phyloP scores from a whole-genome alignment of 1,139 yeast species.

The Pichia sp. region DNA sequence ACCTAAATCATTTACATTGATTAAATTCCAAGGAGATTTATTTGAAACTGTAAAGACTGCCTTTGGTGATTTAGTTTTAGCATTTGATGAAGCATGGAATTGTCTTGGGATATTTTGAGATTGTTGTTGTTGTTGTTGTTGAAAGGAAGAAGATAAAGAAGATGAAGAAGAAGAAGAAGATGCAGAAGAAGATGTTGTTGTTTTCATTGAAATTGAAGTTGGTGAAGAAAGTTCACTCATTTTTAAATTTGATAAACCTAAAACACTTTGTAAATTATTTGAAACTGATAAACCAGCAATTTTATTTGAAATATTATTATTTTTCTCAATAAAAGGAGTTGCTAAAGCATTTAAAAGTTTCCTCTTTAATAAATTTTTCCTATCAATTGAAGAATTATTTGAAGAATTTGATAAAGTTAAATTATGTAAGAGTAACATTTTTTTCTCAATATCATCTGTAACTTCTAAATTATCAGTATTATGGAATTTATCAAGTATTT shows the following conservation, averaged over 20 bases:
- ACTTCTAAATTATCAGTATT: constrained; percentile 14
- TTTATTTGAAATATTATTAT: constrained; percentile 20
- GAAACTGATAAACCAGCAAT: constrained; percentile 28
- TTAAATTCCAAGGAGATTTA: constrained; percentile 71
- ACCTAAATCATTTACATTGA: constrained; percentile 85
- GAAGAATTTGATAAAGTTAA: constrained; percentile 38
- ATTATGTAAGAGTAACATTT: constrained; percentile 50
- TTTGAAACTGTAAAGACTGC: constrained; percentile 78
- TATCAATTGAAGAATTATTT: background rate
- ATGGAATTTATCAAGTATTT: constrained; percentile 32
- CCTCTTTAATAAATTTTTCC: constrained; percentile 37
- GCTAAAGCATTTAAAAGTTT: constrained; percentile 61
- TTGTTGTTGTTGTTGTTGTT: background rate
- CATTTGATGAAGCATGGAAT: constrained; percentile 55
- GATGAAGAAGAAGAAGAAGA: too few species aligned
- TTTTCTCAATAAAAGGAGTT: constrained; percentile 59
- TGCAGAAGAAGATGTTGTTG: background rate
- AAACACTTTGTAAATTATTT: constrained; percentile 33
- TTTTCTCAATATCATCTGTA: constrained; percentile 18
- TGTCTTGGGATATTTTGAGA: constrained; percentile 33
- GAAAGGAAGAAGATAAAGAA: background rate
- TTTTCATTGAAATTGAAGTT: background rate
- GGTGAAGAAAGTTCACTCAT: background rate
- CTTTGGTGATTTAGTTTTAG: constrained; percentile 63
- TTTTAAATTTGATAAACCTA: constrained; percentile 35